Evolutionary conservation across 2,329 filamentous ascomycete genomes (phyloP), one percentile per base, ranked within the genome.

Genomic region (Bipolaris victoriae): DNA sequence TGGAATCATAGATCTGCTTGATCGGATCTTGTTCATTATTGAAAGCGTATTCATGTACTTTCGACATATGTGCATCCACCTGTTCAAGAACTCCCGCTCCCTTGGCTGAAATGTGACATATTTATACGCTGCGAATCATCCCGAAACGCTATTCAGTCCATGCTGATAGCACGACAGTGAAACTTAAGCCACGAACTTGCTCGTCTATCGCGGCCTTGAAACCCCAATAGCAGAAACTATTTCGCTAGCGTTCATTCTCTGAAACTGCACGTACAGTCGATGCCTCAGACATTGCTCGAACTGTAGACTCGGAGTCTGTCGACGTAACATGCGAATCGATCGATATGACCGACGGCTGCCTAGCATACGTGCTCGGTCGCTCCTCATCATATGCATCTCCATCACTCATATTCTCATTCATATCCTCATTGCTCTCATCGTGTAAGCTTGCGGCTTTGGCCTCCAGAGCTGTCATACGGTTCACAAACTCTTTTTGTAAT

Each of bases 401-500:
- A 22, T 55, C 61, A 20, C 22, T 49, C 62, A 65, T 68, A 2
- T 44, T 58, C 33, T 62, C 61, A 10, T 36, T 29, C n/a, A 9
- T 15, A 41, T 68, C 62, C 9, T 56, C 55, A 10, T 67, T 53
- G 6, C 36, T 58, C 20, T 60, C 55, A 15, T 58, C 52, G 10
- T 41, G 52, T n/a, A 55, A 43, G 31, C 58, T 62, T 24, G 58
- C 58, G 10, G 65, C 70, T 51, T 80, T 77, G n/a, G 71, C 71
- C 43, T 90, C 86, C 26, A 92, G 84, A 1, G 82, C 82, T 20
- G 85, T 82, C 90, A 96, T 93, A 7, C 85, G 80, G 4, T 81
- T 65, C 7, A 90, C 82, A 68, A 97, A 97, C 52, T 96, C 90
- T 47, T 83, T 83, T 71, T 94, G 91, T 11, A 95, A 74, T 58